phyloP scores from a whole-genome alignment of 2,329 filamentous ascomycete genomes.

The Blastomyces emzantsi region DNA sequence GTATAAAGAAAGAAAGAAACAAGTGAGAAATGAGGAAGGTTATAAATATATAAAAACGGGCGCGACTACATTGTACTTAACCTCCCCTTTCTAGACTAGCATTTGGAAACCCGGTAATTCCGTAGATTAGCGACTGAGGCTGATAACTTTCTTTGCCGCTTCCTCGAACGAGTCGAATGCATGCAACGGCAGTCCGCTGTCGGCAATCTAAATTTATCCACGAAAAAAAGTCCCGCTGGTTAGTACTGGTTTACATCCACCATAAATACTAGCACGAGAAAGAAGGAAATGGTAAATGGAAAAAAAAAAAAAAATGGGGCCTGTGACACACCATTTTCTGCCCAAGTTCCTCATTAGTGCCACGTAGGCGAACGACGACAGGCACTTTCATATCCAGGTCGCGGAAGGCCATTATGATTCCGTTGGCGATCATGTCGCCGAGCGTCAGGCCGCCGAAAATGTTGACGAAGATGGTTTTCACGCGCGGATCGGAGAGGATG shows the following conservation, averaged over 20 bases:
- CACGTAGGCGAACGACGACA: constrained; percentile 67
- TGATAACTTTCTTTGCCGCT: constrained; percentile 58
- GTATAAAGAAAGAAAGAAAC: neutral
- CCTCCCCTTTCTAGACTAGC: neutral
- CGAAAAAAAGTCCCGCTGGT: neutral
- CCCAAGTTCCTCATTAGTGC: constrained; percentile 63
- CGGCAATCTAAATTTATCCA: constrained; percentile 43
- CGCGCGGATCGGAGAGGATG: constrained; percentile 60
- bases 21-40: neutral
- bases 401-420: constrained; percentile 62
- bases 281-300: constrained; percentile 1
- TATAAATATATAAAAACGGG: neutral
- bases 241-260: neutral
- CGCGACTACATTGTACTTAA: neutral
- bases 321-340: constrained; percentile 48
- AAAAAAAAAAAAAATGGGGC: neutral
- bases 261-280: constrained; percentile 2
- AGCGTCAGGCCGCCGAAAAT: constrained; percentile 63
- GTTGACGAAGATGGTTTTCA: constrained; percentile 64
- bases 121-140: constrained; percentile 36
- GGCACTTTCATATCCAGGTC: constrained; percentile 59
- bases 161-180: constrained; percentile 69
- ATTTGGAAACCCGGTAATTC: neutral
- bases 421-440: constrained; percentile 73
- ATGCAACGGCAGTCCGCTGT: constrained; percentile 58